Evolutionary conservation across 2,329 filamentous ascomycete genomes (phyloP), one percentile per base, ranked within the genome.

Genomic region (Colletotrichum sp.): DNA sequence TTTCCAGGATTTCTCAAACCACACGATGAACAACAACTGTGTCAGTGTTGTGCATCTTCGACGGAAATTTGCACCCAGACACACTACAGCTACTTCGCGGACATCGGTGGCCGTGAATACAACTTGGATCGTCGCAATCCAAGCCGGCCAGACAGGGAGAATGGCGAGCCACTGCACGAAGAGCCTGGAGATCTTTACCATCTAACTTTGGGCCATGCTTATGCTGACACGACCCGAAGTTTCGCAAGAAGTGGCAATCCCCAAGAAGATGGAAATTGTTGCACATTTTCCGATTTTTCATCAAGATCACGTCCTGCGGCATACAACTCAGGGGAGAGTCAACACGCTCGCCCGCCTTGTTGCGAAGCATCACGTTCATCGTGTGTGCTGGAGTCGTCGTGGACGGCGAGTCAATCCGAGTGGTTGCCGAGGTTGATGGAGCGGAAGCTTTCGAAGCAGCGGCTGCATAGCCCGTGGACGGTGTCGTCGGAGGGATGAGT

Each of bases 231-330:
- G 63, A 65, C 3, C 73, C 70, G 18, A 32, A 68, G 32, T 10
- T 49, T 1, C 65, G 36, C 18, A 70, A 32, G 49, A 76, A 80
- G 0, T 16, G 24, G 24, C 81, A 81, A 3, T 69, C 73, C 3
- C 80, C 81, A 16, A 82, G 66, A 5, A 86, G 79, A 65, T 84
- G 82, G 52, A 79, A 84, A 12, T 67, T 78, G 67, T 85, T 85
- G 78, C 84, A 85, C 21, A 84, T 77, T 49, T 82, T 85, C 8
- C 71, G 77, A 24, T 65, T 52, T 65, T 82, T 85, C 44, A 85
- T 68, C 6, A 36, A 66, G 7, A 77, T 69, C 24, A 82, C 77
- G 13, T 80, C 77, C 5, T 71, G 76, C 7, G 71, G 64, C 4
- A 77, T 79, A 30, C 70, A 80, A 5, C 66, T 77, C 28, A 83